Base-by-base conservation (phyloP, 1,284 basidiomycete genomes). In the Marasmius sp. region DNA sequence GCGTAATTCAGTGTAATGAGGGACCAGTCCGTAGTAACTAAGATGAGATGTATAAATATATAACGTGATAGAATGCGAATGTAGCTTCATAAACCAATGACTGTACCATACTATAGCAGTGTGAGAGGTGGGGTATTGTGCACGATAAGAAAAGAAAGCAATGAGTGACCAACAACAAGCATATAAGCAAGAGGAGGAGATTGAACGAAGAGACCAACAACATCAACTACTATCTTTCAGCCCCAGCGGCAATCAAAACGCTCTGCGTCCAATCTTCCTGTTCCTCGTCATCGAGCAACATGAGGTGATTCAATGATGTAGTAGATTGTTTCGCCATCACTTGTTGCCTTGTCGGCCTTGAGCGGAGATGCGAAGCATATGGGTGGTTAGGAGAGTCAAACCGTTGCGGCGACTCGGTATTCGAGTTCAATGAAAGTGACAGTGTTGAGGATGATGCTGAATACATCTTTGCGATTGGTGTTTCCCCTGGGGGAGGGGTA, bases 241-340 rank as follows among this genome's bases (percentile, higher is more conserved):
- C 45, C 49, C 83, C 81, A 43, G 84, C 84, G 47, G 83, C 85
- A 66, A 81, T 68, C 58, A 88, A 70, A 45, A 88, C 86, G 66
- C 82, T 85, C 68, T 77, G 75, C 57, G 83, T 85, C 86, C 86
- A 89, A 67, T 87, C 83, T 52, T 85, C 82, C 60, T 77, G 74
- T 41, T 74, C 74, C 20, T 79, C 76, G 57, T 80, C 75, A 61
- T 77, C 76, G 50, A 79, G 71, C 41, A 82, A 64, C 45, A 78
- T 79, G 50, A 84, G 69, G 67, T 78, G 79, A 67, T 77, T 80
- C 37, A 75, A 76, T 38, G 76, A 77, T 56, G 72, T 66, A 50
- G 67, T 71, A 47, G 76, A 80, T 10, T 62, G 58, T 7, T 68
- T 61, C n/a, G 69, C 65, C 62, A 65, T 67, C 51, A 65, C 71